Conservation (phyloP, 148 eudicot genomes). For the Camellia lanceoleosa region DNA sequence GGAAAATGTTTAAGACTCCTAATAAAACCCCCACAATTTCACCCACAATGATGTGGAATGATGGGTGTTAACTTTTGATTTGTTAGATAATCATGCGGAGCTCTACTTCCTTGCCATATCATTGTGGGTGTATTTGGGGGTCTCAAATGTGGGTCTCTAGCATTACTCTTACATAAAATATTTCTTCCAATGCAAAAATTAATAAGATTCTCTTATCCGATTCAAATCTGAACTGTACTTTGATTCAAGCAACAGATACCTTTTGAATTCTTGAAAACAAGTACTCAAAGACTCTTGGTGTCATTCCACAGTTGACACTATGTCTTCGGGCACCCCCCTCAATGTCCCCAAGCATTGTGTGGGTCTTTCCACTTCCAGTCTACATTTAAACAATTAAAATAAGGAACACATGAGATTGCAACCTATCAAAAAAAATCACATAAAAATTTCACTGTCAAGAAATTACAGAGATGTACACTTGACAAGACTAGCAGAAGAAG, state of each 20-base stretch:
- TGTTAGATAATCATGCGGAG: too few relatives aligned
- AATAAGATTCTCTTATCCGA: neutral
- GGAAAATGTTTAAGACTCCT: too few relatives aligned
- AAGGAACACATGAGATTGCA: neutral
- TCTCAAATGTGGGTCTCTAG: neutral
- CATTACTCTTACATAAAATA: too few relatives aligned
- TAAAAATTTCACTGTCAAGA: neutral
- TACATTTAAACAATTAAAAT: conserved; percentile 15
- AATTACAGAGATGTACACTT: neutral
- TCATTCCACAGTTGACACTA: conserved; percentile 97
- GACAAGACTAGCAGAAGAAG: neutral
- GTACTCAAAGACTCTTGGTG: conserved; percentile 93
- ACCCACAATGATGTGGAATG: too few relatives aligned
- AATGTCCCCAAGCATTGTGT: conserved; percentile 85
- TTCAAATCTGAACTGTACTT: neutral
- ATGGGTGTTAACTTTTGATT: too few relatives aligned
- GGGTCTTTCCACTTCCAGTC: conserved; percentile 99
- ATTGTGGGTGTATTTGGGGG: too few relatives aligned
- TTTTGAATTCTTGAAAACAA: conserved; percentile 64
- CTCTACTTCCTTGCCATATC: too few relatives aligned
- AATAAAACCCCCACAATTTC: too few relatives aligned
- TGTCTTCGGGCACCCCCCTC: conserved; percentile 94
- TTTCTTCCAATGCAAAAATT: neutral
- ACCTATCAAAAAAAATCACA: neutral
- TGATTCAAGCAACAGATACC: conserved; percentile 13